Conservation (phyloP, 2,329 filamentous ascomycete genomes). For the Thermomyces lanuginosus region DNA sequence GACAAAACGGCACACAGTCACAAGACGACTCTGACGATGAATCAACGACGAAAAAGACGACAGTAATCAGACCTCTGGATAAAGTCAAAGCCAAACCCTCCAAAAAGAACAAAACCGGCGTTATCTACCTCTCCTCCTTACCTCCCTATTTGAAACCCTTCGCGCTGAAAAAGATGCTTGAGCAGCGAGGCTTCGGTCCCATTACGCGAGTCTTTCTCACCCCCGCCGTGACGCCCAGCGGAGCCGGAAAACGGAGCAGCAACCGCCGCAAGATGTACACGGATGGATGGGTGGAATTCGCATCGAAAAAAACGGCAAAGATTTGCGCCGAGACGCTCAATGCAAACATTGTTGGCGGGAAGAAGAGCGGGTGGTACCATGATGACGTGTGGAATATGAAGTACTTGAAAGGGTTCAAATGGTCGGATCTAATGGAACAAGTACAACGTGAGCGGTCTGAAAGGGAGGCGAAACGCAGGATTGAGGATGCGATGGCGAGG, state of each 20-base stretch:
- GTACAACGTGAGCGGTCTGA: conserved; percentile 27
- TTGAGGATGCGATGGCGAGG: conserved; percentile 26
- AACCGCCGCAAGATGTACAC: conserved; percentile 29
- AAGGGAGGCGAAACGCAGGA: conserved; percentile 24
- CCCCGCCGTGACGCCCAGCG: conserved; percentile 16
- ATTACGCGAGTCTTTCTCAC: conserved; percentile 30
- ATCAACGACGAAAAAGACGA: conserved; percentile 7
- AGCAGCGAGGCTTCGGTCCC: conserved; percentile 25
- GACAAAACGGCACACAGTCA: too few species aligned
- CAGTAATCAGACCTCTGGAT: conserved; percentile 3
- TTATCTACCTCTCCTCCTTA: conserved; percentile 30
- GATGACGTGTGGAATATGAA: conserved; percentile 34
- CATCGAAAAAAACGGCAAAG: conserved; percentile 30
- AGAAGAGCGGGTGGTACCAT: conserved; percentile 30
- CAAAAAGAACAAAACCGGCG: conserved; percentile 23
- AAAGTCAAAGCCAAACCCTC: conserved; percentile 2
- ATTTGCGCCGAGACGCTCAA: conserved; percentile 31
- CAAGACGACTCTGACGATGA: conserved; percentile 3
- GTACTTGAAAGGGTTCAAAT: conserved; percentile 27
- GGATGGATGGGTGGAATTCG: conserved; percentile 33
- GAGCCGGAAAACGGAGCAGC: conserved; percentile 11
- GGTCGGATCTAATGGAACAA: conserved; percentile 31
- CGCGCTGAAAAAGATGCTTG: conserved; percentile 27
- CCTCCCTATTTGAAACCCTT: conserved; percentile 34
- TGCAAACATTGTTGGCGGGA: conserved; percentile 26